Evolutionary conservation across 495 filamentous ascomycete species (phyloP).

Genomic region (Penicillium dipodomyicola): DNA sequence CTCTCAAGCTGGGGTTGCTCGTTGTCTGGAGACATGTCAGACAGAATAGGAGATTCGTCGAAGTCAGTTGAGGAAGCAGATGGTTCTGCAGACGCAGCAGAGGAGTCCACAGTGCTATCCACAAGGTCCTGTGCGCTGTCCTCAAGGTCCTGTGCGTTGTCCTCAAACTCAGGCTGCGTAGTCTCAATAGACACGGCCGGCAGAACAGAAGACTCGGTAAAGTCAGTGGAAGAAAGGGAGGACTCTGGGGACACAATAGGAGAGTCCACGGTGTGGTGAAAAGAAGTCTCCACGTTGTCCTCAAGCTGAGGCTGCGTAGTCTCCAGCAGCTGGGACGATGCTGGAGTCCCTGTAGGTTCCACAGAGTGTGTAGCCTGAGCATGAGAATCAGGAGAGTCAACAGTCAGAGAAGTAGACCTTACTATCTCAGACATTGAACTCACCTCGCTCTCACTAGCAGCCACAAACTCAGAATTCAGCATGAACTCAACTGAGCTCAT

Average conservation of each 20-base stretch:
- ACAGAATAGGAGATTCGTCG: not conserved
- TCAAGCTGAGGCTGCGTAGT: not conserved
- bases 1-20: not conserved
- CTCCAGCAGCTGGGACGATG: no score
- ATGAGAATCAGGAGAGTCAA: not conserved
- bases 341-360: no score
- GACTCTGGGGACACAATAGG: not conserved
- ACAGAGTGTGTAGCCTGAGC: no score
- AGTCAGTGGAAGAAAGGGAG: not conserved
- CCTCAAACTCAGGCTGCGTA: not conserved
- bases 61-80: not conserved
- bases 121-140: not conserved
- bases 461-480: not conserved
- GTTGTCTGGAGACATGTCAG: not conserved
- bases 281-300: not conserved
- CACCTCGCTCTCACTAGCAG: not conserved
- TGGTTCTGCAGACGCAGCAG: not conserved
- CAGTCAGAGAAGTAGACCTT: not conserved
- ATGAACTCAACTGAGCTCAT: not conserved
- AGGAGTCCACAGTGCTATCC: not conserved
- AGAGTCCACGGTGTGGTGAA: not conserved
- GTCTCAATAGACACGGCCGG: not conserved
- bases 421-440: not conserved
- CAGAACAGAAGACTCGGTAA: not conserved
- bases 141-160: not conserved